A percentile compares a stretch with the other conserved stretches of the same genome.
Evolutionary conservation across 2,329 filamentous ascomycete genomes (phyloP).

Genomic region (Onygenales sp.): DNA sequence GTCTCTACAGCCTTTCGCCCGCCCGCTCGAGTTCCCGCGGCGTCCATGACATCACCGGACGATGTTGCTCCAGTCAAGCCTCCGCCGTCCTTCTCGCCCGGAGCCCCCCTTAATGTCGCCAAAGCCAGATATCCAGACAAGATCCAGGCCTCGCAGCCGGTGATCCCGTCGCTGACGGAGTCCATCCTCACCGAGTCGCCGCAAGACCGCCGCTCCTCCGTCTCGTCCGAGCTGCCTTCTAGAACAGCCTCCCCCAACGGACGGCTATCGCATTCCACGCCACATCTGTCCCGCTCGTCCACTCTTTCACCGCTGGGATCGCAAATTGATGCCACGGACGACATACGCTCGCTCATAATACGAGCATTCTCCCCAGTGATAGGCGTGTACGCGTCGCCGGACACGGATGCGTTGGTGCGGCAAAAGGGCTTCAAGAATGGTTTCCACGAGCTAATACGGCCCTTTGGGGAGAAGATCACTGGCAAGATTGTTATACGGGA

Average conservation of each 20-base stretch:
- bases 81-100: conserved; percentile 60
- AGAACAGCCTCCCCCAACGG: conserved; percentile 59
- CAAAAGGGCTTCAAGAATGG: conserved; percentile 80
- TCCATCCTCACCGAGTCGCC: conserved; percentile 48
- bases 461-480: conserved; percentile 79
- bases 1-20: background rate
- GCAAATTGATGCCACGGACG: conserved; percentile 43
- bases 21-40: conserved; percentile 12
- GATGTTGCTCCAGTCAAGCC: conserved; percentile 58
- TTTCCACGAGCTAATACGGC: conserved; percentile 74
- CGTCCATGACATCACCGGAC: conserved; percentile 59
- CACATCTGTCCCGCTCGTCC: conserved; percentile 38
- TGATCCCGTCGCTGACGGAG: conserved; percentile 39
- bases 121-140: conserved; percentile 48
- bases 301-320: conserved; percentile 42
- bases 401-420: conserved; percentile 69
- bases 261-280: conserved; percentile 47
- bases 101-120: conserved; percentile 50
- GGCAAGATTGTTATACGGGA: conserved; percentile 88
- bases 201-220: conserved; percentile 45
- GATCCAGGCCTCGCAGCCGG: conserved; percentile 41
- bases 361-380: conserved; percentile 84
- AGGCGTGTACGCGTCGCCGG: conserved; percentile 73
- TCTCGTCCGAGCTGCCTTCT: conserved; percentile 58
- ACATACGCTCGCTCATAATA: conserved; percentile 58